Evolutionary conservation across 495 filamentous ascomycete genomes (phyloP), one percentile per base, ranked within the genome.

Genomic region (Chaetomium cochliodes): DNA sequence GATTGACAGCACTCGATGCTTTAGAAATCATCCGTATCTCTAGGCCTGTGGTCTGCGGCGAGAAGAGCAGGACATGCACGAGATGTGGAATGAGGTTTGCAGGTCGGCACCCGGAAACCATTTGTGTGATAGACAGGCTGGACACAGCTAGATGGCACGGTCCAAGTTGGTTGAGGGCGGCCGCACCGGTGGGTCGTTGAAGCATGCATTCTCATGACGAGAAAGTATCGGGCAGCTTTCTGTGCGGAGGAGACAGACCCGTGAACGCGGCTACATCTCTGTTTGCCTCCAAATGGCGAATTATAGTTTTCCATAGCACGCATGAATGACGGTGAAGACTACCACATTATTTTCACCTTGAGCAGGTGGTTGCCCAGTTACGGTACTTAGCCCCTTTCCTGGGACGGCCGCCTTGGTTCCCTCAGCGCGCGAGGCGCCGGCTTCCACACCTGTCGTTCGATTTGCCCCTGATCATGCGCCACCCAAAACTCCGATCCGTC

Each of bases 401-500:
- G 9, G 33, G 33, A 37, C 33, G 11, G 9, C 33, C 33, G 33
- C 9, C 33, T 37, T 37, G 33, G 33, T 37, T 37, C 33, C 8
- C 6, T 37, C 33, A 11, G 8, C 49, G 16, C 5, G 6, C 7
- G 11, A 44, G 1, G 12, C 3, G 16, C 42, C 3, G 16, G 4
- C 28, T 7, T 2, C 15, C 8, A 22, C 1, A 22, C 33, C 33
- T 6, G 5, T 12, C 23, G 23, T 49, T 25, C 3, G 33, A 44
- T 15, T 44, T 13, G 57, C 25, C 50, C 42, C 57, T 49, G 9
- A 25, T 33, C 23, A 33, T 33, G 28, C 26, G 30, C 16, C 26
- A 9, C 39, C 51, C 51, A 30, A 30, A 63, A 56, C 61, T 56
- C 61, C 61, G 12, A 41, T 26, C 49, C 52, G 13, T 55, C 37